Evolutionary conservation across 768 basidiomycete species (phyloP).

Genomic region (Lactifluus volemus): DNA sequence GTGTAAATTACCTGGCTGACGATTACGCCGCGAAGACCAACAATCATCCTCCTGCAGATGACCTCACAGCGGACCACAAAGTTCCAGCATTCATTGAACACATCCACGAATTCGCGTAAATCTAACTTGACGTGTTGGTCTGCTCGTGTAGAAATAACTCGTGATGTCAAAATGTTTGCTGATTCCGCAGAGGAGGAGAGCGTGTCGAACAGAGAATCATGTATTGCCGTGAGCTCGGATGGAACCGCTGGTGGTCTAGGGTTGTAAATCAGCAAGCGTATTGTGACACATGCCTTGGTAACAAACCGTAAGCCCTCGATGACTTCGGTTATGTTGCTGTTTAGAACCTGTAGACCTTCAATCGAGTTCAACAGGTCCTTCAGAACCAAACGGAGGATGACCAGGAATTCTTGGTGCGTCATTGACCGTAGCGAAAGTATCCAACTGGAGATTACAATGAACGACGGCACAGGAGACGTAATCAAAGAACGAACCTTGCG

Average conservation of each 20-base stretch:
- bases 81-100: conserved; percentile 82
- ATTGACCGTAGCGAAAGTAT: conserved; percentile 54
- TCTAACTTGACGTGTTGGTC: conserved; percentile 72
- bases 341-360: conserved; percentile 58
- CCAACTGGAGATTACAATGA: conserved; percentile 26
- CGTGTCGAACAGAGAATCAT: conserved; percentile 67
- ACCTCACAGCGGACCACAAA: conserved; percentile 88
- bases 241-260: conserved; percentile 33
- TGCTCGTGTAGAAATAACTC: conserved; percentile 64
- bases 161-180: conserved; percentile 73
- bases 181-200: conserved; percentile 77
- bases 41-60: conserved; percentile 84
- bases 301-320: conserved; percentile 40
- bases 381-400: conserved; percentile 52
- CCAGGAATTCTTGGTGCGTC: conserved; percentile 36
- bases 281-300: background rate
- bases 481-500: background rate
- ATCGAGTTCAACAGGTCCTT: conserved; percentile 48
- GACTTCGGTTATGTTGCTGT: conserved; percentile 46
- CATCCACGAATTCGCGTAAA: conserved; percentile 62
- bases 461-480: background rate
- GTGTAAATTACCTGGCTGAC: conserved; percentile 56
- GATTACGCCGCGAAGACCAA: conserved; percentile 79
- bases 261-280: background rate
- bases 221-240: conserved; percentile 37